Evolutionary conservation across 2,329 filamentous ascomycete species (phyloP), one percentile per base, ranked within the genome.

Genomic region (Colletotrichum falcatum): DNA sequence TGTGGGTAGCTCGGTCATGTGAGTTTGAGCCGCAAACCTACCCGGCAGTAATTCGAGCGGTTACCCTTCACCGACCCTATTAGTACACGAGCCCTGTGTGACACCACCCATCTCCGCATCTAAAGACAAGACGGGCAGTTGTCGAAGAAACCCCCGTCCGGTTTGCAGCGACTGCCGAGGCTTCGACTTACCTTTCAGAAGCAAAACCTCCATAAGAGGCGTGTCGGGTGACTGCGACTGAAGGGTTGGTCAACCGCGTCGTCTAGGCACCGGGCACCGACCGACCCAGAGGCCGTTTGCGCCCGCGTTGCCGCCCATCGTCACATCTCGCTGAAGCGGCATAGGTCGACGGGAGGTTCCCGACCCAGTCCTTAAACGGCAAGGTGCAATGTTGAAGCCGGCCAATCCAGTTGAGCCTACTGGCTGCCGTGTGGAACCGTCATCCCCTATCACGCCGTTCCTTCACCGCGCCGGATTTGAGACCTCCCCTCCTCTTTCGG

Each of bases 1-100:
- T 30, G 42, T n/a, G 35, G 42, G 18, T 54, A 16, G 55, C 44
- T 49, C 42, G 49, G 44, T 62, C 64, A 70, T 65, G 58, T 70
- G 56, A 67, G 67, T 67, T 67, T 67, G 67, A 70, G 67, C 67
- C 63, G 54, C 67, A 61, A 61, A 66, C 51, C 28, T 62, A 67
- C 39, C 42, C 42, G 12, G 30, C 58, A 16, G 11, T 23, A 9
- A n/a, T n/a, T n/a, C n/a, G n/a, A 60, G 39, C 5, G 18, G 18
- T 26, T 48, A 14, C 30, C 39, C 20, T 54, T 70, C 58, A 70
- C 67, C 67, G 64, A 66, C 56, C 49, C 48, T 16, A 30, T 55
- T 39, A 35, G 62, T 49, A 49, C 66, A 44, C 28, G 14, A 60
- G 39, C 37, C 60, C 35, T 56, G 63, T 66, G 49, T 37, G 30